Evolutionary conservation across 768 basidiomycete genomes (phyloP).

Genomic region (Panaeolus papilionaceus): DNA sequence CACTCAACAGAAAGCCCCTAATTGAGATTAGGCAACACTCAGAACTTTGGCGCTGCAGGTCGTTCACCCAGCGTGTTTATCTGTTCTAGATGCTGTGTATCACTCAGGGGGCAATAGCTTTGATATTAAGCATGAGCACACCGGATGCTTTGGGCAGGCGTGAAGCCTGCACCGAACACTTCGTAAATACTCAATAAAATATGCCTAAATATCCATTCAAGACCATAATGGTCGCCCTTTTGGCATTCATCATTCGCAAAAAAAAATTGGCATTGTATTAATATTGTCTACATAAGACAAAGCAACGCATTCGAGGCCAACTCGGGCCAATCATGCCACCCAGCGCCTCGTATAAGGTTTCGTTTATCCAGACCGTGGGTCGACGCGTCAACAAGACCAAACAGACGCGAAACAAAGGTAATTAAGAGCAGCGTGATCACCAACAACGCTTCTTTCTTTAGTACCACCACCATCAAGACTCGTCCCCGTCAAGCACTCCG

Average conservation of each 20-base stretch:
- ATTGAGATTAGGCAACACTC: no score
- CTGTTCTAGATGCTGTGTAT: no score
- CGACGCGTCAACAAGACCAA: constrained; percentile 47
- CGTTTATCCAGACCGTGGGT: constrained; percentile 19
- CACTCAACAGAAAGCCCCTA: no score
- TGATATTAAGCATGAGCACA: no score
- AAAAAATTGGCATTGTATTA: neutral
- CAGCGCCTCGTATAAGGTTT: neutral
- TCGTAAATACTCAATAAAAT: no score
- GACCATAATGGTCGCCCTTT: neutral
- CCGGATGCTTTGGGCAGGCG: no score
- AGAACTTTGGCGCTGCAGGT: no score
- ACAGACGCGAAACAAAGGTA: constrained; percentile 44
- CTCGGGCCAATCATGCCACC: neutral
- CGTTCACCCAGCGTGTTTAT: no score
- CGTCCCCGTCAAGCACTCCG: neutral
- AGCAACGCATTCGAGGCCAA: neutral
- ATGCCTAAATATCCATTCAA: no score
- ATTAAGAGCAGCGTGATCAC: constrained; percentile 46
- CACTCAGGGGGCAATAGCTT: no score
- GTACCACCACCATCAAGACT: constrained; percentile 25
- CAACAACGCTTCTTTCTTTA: constrained; percentile 35
- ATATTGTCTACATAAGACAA: neutral
- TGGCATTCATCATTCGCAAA: neutral
- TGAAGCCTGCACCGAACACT: no score